Percentiles rank a stretch among this genome's conserved stretches.
phyloP scores from a whole-genome alignment of 331 rosid species.

The Prunus yedoensis region DNA sequence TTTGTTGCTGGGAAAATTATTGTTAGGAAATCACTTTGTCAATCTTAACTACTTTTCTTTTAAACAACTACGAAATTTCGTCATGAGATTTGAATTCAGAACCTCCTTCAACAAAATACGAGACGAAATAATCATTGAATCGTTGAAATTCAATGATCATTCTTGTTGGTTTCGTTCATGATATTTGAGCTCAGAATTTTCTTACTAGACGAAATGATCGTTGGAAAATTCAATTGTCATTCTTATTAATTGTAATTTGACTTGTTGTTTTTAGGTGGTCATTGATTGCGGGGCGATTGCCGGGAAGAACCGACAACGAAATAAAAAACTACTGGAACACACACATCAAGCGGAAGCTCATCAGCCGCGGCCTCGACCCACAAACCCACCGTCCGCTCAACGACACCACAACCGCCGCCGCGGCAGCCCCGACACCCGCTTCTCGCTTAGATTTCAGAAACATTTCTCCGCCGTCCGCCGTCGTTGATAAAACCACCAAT shows the following conservation, averaged over 20 bases:
- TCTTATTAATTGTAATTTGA: background rate
- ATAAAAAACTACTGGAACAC: constrained; percentile 79
- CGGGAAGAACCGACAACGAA: constrained; percentile 77
- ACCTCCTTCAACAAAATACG: too few relatives aligned
- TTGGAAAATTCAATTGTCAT: too few relatives aligned
- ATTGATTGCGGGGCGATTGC: constrained; percentile 64
- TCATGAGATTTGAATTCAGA: too few relatives aligned
- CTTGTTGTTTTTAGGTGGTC: constrained; percentile 50
- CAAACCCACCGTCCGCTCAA: constrained; percentile 65
- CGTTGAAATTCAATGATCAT: too few relatives aligned
- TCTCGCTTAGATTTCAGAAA: constrained; percentile 29
- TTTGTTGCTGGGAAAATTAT: constrained; percentile 8
- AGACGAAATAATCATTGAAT: too few relatives aligned
- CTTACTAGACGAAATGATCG: background rate
- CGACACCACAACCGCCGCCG: constrained; percentile 16
- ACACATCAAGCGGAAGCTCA: constrained; percentile 69
- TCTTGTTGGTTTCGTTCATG: too few relatives aligned
- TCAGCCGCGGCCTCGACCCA: constrained; percentile 56
- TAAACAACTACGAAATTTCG: too few relatives aligned
- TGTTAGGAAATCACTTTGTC: background rate
- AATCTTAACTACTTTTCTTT: too few relatives aligned
- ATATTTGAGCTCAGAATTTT: too few relatives aligned
- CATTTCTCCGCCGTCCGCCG: constrained; percentile 28
- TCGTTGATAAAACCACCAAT: constrained; percentile 18
- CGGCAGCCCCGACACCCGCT: constrained; percentile 1